A percentile compares a stretch with the other conserved stretches of the same genome.
phyloP scores from a whole-genome alignment of 345 rosid species.

The Reutealis trisperma region DNA sequence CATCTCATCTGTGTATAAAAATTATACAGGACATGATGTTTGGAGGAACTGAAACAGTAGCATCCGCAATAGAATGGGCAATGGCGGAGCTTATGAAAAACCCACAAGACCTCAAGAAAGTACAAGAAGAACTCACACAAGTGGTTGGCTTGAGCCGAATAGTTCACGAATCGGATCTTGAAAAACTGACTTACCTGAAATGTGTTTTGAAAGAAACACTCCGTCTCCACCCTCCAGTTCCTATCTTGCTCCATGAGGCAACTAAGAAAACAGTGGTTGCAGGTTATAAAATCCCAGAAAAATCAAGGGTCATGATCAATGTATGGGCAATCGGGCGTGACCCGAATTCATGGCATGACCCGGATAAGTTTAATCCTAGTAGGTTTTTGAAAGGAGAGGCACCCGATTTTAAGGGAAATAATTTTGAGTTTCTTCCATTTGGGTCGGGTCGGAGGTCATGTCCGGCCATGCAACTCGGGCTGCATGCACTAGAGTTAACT shows the following conservation, averaged over 20 bases:
- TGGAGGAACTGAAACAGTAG: slow-evolving; percentile 37
- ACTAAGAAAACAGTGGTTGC: slow-evolving; percentile 28
- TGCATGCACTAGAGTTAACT: slow-evolving; percentile 38
- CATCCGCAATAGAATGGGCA: slow-evolving; percentile 35
- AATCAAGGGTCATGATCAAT: slow-evolving; percentile 40
- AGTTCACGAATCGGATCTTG: slow-evolving; percentile 24
- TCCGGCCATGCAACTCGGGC: slow-evolving; percentile 50
- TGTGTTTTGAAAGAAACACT: slow-evolving; percentile 28
- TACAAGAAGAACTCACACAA: slow-evolving; percentile 22
- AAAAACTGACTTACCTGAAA: slow-evolving; percentile 19
- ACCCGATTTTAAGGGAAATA: slow-evolving; percentile 40
- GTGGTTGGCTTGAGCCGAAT: slow-evolving; percentile 23
- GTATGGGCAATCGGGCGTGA: slow-evolving; percentile 51
- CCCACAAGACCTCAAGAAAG: slow-evolving; percentile 17
- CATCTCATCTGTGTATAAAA: too few species aligned
- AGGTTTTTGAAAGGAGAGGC: slow-evolving; percentile 31
- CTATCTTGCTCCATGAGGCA: slow-evolving; percentile 47
- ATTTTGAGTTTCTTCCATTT: slow-evolving; percentile 41
- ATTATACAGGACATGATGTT: slow-evolving; percentile 30
- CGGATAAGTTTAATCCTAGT: slow-evolving; percentile 34
- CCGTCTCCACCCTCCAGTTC: slow-evolving; percentile 36
- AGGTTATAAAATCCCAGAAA: slow-evolving; percentile 39
- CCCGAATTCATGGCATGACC: slow-evolving; percentile 29
- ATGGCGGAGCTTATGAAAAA: slow-evolving; percentile 27
- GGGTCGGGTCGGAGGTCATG: slow-evolving; percentile 48